A percentile compares a stretch with the other conserved stretches of the same genome.
phyloP scores from a whole-genome alignment of 257 asterid species.

The Verbascum thapsus region DNA sequence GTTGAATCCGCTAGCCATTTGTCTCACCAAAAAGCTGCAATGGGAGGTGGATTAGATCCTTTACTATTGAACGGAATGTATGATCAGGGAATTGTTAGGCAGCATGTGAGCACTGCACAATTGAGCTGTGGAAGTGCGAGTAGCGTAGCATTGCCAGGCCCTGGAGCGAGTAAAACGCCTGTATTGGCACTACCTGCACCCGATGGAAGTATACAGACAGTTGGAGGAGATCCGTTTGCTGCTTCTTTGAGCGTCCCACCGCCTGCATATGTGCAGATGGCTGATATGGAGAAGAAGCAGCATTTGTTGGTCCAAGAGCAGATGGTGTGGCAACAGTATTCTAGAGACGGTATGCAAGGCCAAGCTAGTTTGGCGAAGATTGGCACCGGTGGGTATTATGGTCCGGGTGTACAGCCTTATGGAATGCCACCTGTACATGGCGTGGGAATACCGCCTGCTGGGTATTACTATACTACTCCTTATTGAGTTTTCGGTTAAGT shows the following conservation, averaged over 20 bases:
- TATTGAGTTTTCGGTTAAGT: constrained; percentile 39
- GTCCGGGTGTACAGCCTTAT: constrained; percentile 55
- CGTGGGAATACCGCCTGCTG: constrained; percentile 53
- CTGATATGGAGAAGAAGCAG: constrained; percentile 86
- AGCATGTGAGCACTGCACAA: constrained; percentile 55
- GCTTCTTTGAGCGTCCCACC: constrained; percentile 75
- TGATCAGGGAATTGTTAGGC: constrained; percentile 79
- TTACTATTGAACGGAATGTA: constrained; percentile 78
- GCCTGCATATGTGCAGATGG: constrained; percentile 81
- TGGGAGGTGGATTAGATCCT: constrained; percentile 85
- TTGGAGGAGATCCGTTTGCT: constrained; percentile 76
- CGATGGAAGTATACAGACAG: constrained; percentile 65
- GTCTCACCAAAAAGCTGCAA: constrained; percentile 64
- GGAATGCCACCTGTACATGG: constrained; percentile 81
- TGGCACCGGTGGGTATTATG: constrained; percentile 56
- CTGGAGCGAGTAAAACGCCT: constrained; percentile 54
- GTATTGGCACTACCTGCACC: constrained; percentile 87
- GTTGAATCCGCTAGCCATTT: constrained; percentile 76
- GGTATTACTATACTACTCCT: constrained; percentile 56
- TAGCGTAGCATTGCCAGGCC: constrained; percentile 72
- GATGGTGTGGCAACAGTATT: constrained; percentile 77
- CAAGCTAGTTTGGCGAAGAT: constrained; percentile 74
- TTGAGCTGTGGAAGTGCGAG: constrained; percentile 74
- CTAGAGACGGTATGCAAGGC: constrained; percentile 78
- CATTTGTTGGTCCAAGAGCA: constrained; percentile 74